Conservation (phyloP, 495 filamentous ascomycete genomes). For the Lasiosphaeris hirsuta region DNA sequence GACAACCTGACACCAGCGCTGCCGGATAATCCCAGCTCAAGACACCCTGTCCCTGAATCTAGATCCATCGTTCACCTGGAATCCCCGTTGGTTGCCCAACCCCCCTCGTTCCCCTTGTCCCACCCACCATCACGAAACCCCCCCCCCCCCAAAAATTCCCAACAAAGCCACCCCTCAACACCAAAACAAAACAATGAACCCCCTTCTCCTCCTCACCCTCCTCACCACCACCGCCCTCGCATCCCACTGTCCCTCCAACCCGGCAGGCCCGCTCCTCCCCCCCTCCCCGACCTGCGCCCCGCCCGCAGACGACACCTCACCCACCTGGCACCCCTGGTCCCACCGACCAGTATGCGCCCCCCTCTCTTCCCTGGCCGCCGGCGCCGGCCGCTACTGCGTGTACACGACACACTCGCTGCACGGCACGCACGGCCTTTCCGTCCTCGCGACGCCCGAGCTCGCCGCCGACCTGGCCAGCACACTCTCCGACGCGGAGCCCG, state of each 20-base stretch:
- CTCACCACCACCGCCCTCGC: background rate
- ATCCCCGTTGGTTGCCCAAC: too few relatives aligned
- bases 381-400: background rate
- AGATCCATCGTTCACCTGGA: too few relatives aligned
- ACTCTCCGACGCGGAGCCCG: background rate
- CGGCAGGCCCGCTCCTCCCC: background rate
- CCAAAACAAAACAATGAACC: background rate
- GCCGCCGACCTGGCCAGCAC: background rate
- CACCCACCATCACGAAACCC: too few relatives aligned
- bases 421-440: background rate
- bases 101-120: too few relatives aligned
- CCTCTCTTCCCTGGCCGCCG: too few relatives aligned
- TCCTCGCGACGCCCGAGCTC: slow-evolving; percentile 3
- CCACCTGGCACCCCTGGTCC: background rate
- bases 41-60: too few relatives aligned
- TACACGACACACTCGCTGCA: background rate
- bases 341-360: too few relatives aligned
- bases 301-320: background rate
- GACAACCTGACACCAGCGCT: too few relatives aligned
- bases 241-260: background rate
- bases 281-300: background rate
- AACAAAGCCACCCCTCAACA: too few relatives aligned
- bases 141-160: too few relatives aligned
- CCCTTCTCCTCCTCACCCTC: background rate
- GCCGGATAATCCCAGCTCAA: too few relatives aligned